Conservation (phyloP, 2,329 filamentous ascomycete genomes). For the Pseudodiploospora longispora region DNA sequence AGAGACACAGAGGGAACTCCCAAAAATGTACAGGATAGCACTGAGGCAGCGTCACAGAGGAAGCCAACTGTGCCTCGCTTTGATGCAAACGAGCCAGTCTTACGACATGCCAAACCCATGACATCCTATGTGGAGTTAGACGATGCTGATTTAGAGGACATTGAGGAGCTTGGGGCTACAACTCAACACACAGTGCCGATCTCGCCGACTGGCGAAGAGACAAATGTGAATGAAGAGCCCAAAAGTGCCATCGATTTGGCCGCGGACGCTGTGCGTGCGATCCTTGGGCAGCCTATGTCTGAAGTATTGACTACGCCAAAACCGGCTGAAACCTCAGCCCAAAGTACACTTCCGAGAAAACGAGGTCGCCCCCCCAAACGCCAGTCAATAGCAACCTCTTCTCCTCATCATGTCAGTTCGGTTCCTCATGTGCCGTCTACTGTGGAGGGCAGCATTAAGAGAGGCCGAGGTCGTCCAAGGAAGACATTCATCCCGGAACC, state of each 20-base stretch:
- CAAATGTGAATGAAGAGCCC: conserved; percentile 5
- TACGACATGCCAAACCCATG: conserved; percentile 45
- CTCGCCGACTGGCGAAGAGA: neutral
- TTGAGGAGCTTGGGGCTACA: conserved; percentile 36
- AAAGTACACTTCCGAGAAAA: conserved; percentile 6
- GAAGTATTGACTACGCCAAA: conserved; percentile 1
- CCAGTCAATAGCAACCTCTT: conserved; percentile 5
- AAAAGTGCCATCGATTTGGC: conserved; percentile 32
- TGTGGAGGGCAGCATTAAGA: conserved; percentile 7
- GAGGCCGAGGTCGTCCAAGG: conserved; percentile 21
- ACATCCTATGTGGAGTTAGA: conserved; percentile 43
- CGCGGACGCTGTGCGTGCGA: conserved; percentile 23
- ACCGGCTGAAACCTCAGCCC: neutral
- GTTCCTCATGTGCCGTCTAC: conserved; percentile 2
- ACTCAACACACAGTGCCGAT: conserved; percentile 15
- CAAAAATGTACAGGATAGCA: neutral
- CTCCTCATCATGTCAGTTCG: conserved; percentile 1
- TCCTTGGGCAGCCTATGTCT: conserved; percentile 15
- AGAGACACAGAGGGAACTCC: conserved; percentile 11
- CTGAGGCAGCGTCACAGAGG: conserved; percentile 15
- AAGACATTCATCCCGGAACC: conserved; percentile 10
- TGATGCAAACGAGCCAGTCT: conserved; percentile 38
- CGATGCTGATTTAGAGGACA: conserved; percentile 30
- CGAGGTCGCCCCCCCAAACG: conserved; percentile 26
- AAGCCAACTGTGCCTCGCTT: conserved; percentile 17